These are phyloP conservation scores for Pichia sp. DNA, from an alignment of 1,139 yeast species.

Conservation along the genomic window DNA sequence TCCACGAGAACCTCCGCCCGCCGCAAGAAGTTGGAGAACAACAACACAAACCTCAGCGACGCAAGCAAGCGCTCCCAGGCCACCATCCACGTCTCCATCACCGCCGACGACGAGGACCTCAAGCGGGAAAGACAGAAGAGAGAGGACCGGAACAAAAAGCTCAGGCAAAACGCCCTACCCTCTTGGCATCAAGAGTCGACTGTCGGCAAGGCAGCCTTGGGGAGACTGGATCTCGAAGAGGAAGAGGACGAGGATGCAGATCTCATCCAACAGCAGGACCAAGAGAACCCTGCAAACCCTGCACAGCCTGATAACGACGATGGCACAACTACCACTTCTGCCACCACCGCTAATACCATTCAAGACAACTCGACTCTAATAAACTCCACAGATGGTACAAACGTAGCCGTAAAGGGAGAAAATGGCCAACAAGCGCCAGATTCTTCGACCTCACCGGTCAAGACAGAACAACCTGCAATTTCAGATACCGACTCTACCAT, in stretches of 20 bases:
- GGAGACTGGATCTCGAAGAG: constrained; percentile 41
- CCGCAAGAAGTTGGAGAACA: constrained; percentile 28
- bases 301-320: background rate
- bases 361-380: background rate
- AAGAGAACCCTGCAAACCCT: background rate
- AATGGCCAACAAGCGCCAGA: background rate
- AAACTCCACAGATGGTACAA: background rate
- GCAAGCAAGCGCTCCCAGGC: constrained; percentile 51
- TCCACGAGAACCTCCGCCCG: constrained; percentile 36
- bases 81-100: constrained; percentile 83
- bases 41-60: constrained; percentile 19
- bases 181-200: constrained; percentile 94
- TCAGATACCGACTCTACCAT: background rate
- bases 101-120: constrained; percentile 82
- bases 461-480: background rate
- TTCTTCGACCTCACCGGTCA: background rate
- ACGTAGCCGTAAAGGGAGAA: constrained; percentile 1
- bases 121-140: constrained; percentile 56
- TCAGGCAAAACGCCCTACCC: constrained; percentile 92
- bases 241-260: background rate
- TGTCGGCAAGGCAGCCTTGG: constrained; percentile 60
- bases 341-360: background rate
- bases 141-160: constrained; percentile 64
- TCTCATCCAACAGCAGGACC: background rate
- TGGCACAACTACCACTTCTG: background rate